Conservation (phyloP, 116 monocot species). For the Papilionanthe hybrid region DNA sequence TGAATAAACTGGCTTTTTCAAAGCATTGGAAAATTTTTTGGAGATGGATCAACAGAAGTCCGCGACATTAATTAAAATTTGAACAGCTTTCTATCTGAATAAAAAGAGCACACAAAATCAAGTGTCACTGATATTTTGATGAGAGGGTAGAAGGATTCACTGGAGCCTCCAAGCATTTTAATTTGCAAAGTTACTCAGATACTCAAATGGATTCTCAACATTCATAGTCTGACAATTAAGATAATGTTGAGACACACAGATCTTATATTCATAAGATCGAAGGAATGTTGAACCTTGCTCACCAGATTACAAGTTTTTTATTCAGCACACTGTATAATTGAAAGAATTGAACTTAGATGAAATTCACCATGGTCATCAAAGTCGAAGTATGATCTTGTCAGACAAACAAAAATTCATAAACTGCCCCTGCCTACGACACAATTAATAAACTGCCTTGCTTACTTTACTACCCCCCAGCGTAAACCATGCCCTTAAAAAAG, state of each 20-base stretch:
- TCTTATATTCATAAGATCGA: not conserved
- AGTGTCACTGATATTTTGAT: not conserved
- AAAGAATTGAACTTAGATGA: not conserved
- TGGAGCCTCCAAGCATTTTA: not conserved
- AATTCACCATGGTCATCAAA: not conserved
- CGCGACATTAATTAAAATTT: too few species aligned
- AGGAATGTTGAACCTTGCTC: not conserved
- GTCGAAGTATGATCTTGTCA: not conserved
- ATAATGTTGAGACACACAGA: not conserved
- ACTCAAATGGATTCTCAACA: not conserved
- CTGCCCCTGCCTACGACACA: not conserved
- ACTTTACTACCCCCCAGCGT: not conserved
- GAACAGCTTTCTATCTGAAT: not conserved
- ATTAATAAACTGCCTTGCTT: not conserved
- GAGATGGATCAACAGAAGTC: not conserved
- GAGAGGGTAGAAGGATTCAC: not conserved
- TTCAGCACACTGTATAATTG: not conserved
- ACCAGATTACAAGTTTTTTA: not conserved
- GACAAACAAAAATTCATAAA: not conserved
- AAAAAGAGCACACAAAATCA: not conserved
- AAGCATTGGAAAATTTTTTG: not conserved
- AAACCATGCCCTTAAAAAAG: not conserved
- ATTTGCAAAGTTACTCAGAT: not conserved
- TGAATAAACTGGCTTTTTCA: not conserved
- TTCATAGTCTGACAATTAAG: not conserved